phyloP scores from a whole-genome alignment of 805 yeast species.

The Cyberlindnera meyerae region DNA sequence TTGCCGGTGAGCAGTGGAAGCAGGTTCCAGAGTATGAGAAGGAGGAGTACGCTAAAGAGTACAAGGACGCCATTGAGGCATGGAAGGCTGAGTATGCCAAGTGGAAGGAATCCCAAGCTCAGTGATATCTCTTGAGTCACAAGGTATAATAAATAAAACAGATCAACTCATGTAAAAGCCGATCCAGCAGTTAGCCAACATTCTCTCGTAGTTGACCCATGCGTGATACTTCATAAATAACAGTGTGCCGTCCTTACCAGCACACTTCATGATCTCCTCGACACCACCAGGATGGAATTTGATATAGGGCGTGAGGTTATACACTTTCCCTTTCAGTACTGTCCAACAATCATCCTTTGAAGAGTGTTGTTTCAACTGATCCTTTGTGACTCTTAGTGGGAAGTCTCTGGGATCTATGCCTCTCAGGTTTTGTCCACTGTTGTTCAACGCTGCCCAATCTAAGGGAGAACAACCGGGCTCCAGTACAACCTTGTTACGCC shows the following conservation, averaged over 20 bases:
- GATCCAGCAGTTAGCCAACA: slow-evolving; percentile 72
- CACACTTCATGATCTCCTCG: slow-evolving; percentile 67
- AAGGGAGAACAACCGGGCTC: slow-evolving; percentile 81
- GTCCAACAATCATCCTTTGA: slow-evolving; percentile 80
- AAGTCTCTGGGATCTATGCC: slow-evolving; percentile 48
- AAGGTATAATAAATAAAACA: slow-evolving; percentile 1
- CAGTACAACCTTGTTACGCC: slow-evolving; percentile 53
- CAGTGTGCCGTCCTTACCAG: slow-evolving; percentile 78
- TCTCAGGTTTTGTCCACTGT: slow-evolving; percentile 45
- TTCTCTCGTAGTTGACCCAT: slow-evolving; percentile 82
- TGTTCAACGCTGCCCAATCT: slow-evolving; percentile 72
- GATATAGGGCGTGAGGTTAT: slow-evolving; percentile 79
- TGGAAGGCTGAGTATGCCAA: slow-evolving; percentile 33
- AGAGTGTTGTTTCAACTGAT: slow-evolving; percentile 57
- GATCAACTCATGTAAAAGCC: slow-evolving; percentile 44
- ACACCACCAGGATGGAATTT: slow-evolving; percentile 93
- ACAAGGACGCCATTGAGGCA: slow-evolving; percentile 26
- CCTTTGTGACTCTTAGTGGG: slow-evolving; percentile 52
- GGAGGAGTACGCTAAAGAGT: slow-evolving; percentile 33
- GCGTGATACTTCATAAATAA: slow-evolving; percentile 68
- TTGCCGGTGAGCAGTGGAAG: slow-evolving; percentile 91
- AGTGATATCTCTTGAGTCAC: no score
- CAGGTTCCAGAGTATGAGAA: slow-evolving; percentile 69
- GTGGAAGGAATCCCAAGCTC: slow-evolving; percentile 30
- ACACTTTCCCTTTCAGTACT: slow-evolving; percentile 71